Percentiles rank a stretch among this genome's conserved stretches.
phyloP scores from a whole-genome alignment of 1,284 basidiomycete species.

The Pulchroboletus neoregius region DNA sequence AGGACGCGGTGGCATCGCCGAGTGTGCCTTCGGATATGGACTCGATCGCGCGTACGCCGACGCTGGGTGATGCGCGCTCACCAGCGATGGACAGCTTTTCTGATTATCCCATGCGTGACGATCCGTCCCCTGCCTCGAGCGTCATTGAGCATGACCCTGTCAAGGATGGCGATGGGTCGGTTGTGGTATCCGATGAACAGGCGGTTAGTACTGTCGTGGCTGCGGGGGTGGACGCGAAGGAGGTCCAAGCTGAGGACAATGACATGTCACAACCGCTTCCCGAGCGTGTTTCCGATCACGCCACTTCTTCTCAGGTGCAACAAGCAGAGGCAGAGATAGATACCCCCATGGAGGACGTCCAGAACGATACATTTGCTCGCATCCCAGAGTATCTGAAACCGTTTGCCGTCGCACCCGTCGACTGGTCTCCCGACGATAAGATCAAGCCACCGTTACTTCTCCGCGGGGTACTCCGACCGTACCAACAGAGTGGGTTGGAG shows the following conservation, averaged over 20 bases:
- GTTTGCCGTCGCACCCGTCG: conserved; percentile 64
- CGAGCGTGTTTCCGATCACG: not conserved
- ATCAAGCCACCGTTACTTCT: conserved; percentile 79
- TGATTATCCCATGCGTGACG: conserved; percentile 26
- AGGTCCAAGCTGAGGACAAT: not conserved
- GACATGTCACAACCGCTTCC: not conserved
- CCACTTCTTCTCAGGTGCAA: conserved; percentile 1
- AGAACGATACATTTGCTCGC: conserved; percentile 15
- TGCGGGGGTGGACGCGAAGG: not conserved
- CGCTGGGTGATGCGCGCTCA: conserved; percentile 21
- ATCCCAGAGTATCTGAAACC: conserved; percentile 61
- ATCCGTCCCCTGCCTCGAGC: conserved; percentile 32
- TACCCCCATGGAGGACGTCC: conserved; percentile 14
- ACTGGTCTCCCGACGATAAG: conserved; percentile 56
- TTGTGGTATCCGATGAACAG: not conserved
- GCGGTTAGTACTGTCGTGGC: not conserved
- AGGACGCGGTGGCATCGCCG: conserved; percentile 21
- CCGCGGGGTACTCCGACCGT: conserved; percentile 86
- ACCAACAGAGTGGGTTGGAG: conserved; percentile 92
- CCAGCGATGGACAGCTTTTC: conserved; percentile 29
- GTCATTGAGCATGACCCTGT: conserved; percentile 26
- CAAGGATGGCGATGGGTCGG: conserved; percentile 13
- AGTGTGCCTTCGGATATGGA: conserved; percentile 32
- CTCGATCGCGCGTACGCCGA: conserved; percentile 28
- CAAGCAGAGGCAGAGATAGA: conserved; percentile 9